These are phyloP conservation scores for Euphorbia celastroides DNA, from an alignment of 441 rosid species.

Conservation along the genomic window DNA sequence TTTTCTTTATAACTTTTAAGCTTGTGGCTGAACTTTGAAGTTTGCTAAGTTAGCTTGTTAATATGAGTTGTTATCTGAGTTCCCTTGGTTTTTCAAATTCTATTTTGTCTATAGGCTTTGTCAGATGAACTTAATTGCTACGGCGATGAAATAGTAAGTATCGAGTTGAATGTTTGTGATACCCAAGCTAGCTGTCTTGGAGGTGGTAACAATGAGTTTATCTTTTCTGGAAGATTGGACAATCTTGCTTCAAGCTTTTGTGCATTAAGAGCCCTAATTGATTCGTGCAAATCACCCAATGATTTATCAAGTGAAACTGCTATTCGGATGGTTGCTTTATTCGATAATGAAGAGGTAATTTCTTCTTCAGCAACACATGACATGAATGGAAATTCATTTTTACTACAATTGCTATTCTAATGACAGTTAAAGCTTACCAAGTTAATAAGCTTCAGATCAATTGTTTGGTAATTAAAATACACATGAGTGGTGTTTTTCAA, in stretches of 20 bases:
- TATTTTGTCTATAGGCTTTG: slow-evolving; percentile 43
- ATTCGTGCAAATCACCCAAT: slow-evolving; percentile 48
- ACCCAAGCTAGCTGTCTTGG: slow-evolving; percentile 98
- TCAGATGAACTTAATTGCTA: slow-evolving; percentile 62
- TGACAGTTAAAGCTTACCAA: background rate
- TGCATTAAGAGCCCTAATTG: slow-evolving; percentile 82
- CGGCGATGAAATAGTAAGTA: slow-evolving; percentile 56
- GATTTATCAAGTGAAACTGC: slow-evolving; percentile 60
- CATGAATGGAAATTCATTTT: slow-evolving; percentile 7
- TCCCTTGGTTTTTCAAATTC: slow-evolving; percentile 9
- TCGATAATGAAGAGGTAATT: slow-evolving; percentile 94
- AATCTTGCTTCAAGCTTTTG: slow-evolving; percentile 93
- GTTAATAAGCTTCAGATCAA: background rate
- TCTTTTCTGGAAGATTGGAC: slow-evolving; percentile 92
- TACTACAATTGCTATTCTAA: background rate
- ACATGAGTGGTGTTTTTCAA: background rate
- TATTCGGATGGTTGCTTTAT: slow-evolving; percentile 81
- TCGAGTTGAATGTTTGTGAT: slow-evolving; percentile 91
- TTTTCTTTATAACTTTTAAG: background rate
- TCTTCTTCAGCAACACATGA: slow-evolving; percentile 5
- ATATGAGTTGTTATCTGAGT: background rate
- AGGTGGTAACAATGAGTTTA: slow-evolving; percentile 83
- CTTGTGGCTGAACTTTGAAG: background rate
- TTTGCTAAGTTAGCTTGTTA: slow-evolving; percentile 5
- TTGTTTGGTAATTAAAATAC: background rate